Evolutionary conservation across 148 eudicot species (phyloP).

Genomic region (Nepenthes mirabilis): DNA sequence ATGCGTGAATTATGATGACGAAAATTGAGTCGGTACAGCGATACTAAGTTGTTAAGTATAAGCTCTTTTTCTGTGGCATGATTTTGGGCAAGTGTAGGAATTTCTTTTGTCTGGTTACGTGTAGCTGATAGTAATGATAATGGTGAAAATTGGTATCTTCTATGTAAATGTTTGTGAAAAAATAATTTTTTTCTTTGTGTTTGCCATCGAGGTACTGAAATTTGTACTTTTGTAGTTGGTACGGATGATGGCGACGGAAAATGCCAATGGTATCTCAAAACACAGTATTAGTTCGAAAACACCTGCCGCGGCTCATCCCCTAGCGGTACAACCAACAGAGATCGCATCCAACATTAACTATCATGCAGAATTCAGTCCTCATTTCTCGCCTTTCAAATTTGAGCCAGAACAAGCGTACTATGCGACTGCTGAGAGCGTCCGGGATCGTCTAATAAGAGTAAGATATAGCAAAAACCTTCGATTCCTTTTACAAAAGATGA

Average conservation of each 20-base stretch:
- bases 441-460: constrained; percentile 85
- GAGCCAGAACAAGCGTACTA: constrained; percentile 94
- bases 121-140: too few species aligned
- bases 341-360: constrained; percentile 87
- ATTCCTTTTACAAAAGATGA: not conserved
- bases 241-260: not conserved
- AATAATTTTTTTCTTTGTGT: too few species aligned
- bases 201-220: too few species aligned
- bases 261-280: constrained; percentile 24
- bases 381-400: constrained; percentile 86
- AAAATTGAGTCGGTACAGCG: too few species aligned
- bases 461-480: not conserved
- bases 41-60: too few species aligned
- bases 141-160: too few species aligned
- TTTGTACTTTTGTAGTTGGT: too few species aligned
- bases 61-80: too few species aligned
- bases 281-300: constrained; percentile 23
- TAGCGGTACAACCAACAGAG: constrained; percentile 46
- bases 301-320: constrained; percentile 66
- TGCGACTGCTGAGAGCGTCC: constrained; percentile 96
- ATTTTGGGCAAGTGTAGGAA: too few species aligned
- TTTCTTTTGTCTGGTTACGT: too few species aligned
- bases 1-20: too few species aligned
- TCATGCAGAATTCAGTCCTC: constrained; percentile 87
- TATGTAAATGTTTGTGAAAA: too few species aligned